These are phyloP conservation scores for Paramecium tetraurelia DNA, from an alignment of 73 alveolate genomes.

Conservation along the genomic window DNA sequence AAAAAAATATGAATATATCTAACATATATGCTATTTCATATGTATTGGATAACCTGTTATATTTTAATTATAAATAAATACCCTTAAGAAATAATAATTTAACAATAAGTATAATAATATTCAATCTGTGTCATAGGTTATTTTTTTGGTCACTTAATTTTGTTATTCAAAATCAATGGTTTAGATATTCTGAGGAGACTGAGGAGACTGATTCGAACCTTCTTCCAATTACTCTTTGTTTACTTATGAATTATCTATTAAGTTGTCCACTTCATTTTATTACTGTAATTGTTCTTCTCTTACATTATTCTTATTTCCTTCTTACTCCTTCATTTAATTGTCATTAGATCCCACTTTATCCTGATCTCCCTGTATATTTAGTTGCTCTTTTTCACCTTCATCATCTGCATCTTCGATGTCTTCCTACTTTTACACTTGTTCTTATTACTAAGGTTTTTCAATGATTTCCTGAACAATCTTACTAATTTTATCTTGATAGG, in stretches of 20 bases:
- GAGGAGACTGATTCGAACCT: neutral
- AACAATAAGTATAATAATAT: neutral
- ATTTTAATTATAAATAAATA: neutral
- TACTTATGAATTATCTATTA: neutral
- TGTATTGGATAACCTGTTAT: neutral
- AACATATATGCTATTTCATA: neutral
- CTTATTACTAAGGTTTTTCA: neutral
- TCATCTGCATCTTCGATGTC: neutral
- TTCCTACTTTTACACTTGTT: neutral
- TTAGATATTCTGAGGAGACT: neutral
- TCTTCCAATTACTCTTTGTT: neutral
- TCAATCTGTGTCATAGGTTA: neutral
- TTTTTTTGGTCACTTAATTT: too few relatives aligned
- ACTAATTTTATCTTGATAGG: neutral
- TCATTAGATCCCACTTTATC: neutral
- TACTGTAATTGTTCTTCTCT: neutral
- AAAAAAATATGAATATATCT: neutral
- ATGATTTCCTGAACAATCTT: neutral
- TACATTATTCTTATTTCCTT: neutral
- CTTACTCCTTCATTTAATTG: neutral
- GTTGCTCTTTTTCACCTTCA: neutral
- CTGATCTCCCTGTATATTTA: neutral
- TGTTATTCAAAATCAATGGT: neutral
- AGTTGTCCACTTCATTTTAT: neutral
- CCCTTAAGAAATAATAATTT: neutral